Base-by-base conservation (phyloP, 1,284 basidiomycete genomes). In the Rhodotorula sp. region DNA sequence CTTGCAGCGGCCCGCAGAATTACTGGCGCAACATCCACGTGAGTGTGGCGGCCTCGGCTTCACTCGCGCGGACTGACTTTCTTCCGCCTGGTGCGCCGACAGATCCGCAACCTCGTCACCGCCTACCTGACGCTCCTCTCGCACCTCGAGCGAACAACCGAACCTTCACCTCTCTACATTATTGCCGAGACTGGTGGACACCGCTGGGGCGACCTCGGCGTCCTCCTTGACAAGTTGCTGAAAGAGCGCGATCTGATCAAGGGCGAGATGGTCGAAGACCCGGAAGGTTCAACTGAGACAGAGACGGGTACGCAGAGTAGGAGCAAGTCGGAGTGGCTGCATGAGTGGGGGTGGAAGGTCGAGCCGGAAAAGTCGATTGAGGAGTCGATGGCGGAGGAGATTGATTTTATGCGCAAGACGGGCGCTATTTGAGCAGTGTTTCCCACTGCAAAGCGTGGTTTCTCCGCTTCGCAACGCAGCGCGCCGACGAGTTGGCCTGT, bases 1-100 rank as follows among this genome's bases (percentile, higher is more conserved):
- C 11, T 39, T 34, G 53, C 36, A 64, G 34, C 27, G 67, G 71
- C 2, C 54, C 59, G 0, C 58, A 66, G 13, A 22, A 46, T 5
- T 36, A 54, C 32, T 73, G 71, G 71, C 64, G 67, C 61, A 44
- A 73, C 65, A 59, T 73, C 17, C 71, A 73, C 65, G 66, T 67
- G 27, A 8, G 49, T 36, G n/a, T 15, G 32, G 5, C 15, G 11
- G 9, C 4, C 32, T 27, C 29, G 9, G 19, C 11, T 30, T 32
- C 27, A 32, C n/a, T 49, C 48, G 22, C 48, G 48, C 4, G 22
- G 5, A 5, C 22, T 49, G 22, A 24, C 48, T 10, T 2, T 49
- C 22, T 24, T 10, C 48, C 48, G 48, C 36, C 36, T 36, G n/a
- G n/a, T n/a, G n/a, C 36, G 36, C 36, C 27, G 29, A 2, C 51